Evolutionary conservation across 2,329 filamentous ascomycete genomes (phyloP).

Genomic region (Ceratocystis cacaofunesta): DNA sequence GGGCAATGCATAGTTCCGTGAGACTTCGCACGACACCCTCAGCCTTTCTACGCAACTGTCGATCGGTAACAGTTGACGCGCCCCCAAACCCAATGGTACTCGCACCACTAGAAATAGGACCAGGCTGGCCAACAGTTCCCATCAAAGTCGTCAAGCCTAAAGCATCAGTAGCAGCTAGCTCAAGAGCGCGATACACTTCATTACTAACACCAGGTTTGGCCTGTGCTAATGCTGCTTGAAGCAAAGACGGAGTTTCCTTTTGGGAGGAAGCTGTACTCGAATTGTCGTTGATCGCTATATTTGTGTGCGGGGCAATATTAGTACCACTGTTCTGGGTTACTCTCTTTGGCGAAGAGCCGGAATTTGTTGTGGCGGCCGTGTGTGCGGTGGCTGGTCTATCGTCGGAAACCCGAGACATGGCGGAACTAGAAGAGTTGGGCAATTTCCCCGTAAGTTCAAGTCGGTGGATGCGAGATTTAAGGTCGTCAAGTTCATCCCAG

Average conservation of each 20-base stretch:
- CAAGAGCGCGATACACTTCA: slow-evolving; percentile 64
- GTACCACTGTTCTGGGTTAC: slow-evolving; percentile 28
- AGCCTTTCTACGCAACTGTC: slow-evolving; percentile 75
- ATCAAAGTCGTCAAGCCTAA: slow-evolving; percentile 65
- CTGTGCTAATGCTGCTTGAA: slow-evolving; percentile 69
- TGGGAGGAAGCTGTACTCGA: slow-evolving; percentile 30
- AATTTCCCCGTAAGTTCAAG: slow-evolving; percentile 82
- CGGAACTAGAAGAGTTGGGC: slow-evolving; percentile 66
- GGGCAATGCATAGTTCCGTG: slow-evolving; percentile 78
- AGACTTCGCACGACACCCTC: slow-evolving; percentile 86
- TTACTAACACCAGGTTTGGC: slow-evolving; percentile 53
- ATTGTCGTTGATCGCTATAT: slow-evolving; percentile 27
- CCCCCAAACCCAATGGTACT: slow-evolving; percentile 41
- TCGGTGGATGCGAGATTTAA: slow-evolving; percentile 83
- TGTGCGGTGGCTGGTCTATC: slow-evolving; percentile 83
- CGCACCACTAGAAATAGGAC: slow-evolving; percentile 51
- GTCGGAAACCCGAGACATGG: slow-evolving; percentile 56
- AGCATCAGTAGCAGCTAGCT: slow-evolving; percentile 69
- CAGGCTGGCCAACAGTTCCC: slow-evolving; percentile 53
- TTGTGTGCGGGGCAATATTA: slow-evolving; percentile 31
- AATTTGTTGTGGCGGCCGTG: slow-evolving; percentile 80
- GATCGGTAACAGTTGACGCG: slow-evolving; percentile 47
- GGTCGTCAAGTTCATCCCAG: slow-evolving; percentile 92
- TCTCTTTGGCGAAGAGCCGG: slow-evolving; percentile 68
- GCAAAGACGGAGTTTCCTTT: slow-evolving; percentile 55